Base-by-base conservation (phyloP, 2,329 filamentous ascomycete genomes). In the Paraphoma chrysanthemicola region DNA sequence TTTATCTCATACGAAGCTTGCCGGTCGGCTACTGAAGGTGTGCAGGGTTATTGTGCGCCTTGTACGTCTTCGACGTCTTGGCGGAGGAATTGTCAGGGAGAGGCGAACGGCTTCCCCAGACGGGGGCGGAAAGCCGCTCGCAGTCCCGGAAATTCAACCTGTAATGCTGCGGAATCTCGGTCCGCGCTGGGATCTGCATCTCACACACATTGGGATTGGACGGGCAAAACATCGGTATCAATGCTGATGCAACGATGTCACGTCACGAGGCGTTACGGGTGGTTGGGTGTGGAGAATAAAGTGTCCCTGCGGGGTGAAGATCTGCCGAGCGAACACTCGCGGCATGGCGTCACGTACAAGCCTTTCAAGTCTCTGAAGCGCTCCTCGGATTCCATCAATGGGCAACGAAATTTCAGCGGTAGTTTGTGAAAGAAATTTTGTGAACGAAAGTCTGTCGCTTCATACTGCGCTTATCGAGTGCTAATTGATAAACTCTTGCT, bases 1-100 rank as follows among this genome's bases (percentile, higher is more conserved):
- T 56, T 57, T 54, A 56, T 51, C 48, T 67, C 64, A 62, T 59
- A 52, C 49, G 41, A 63, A 60, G 58, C 61, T 64, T 64, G 46
- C 56, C 48, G 48, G 36, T 42, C 29, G 6, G 6, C 17, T 30
- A 39, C 6, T 28, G 47, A 51, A 28, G 53, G 44, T 23, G 30
- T 51, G 33, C 44, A 54, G 45, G 51, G 17, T 23, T 43, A 43
- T 43, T 11, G 8, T 11, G 28, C 44, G 56, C 62, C 62, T 52
- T 60, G 28, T 60, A 51, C 56, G 28, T 55, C 45, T 33, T 46
- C 6, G 23, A 31, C 9, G 42, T 42, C 30, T 38, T 30, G 38
- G 39, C 16, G 43, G 29, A 43, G 42, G 36, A 44, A 28, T 43
- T 17, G 33, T 39, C 43, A 45, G 28, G 31, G 18, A 50, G 42